These are phyloP conservation scores for Diutina ranongensis DNA, from an alignment of 1,139 yeast genomes.

Conservation along the genomic window DNA sequence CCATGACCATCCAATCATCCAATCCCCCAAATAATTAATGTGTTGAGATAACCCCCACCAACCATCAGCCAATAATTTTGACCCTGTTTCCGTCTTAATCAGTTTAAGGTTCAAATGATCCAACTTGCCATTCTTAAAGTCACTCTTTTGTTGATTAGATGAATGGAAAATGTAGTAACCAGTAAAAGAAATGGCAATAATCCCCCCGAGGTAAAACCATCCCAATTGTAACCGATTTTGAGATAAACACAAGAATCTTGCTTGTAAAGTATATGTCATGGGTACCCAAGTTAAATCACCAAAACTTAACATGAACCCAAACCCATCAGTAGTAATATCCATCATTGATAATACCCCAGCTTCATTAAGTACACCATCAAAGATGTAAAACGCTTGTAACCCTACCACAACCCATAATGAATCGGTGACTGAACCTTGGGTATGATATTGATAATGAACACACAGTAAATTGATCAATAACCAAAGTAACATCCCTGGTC, in stretches of 20 bases:
- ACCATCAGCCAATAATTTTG: conserved; percentile 74
- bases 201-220: conserved; percentile 17
- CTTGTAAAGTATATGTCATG: conserved; percentile 77
- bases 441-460: conserved; percentile 67
- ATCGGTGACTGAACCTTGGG: conserved; percentile 50
- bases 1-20: conserved; percentile 89
- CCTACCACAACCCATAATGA: conserved; percentile 59
- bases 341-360: conserved; percentile 87
- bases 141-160: conserved; percentile 75
- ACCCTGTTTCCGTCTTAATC: conserved; percentile 65
- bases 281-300: conserved; percentile 96
- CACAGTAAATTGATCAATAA: conserved; percentile 66
- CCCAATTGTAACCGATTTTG: conserved; percentile 51
- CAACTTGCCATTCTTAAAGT: conserved; percentile 70
- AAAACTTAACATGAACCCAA: conserved; percentile 90
- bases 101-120: conserved; percentile 42
- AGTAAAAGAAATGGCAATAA: conserved; percentile 30
- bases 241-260: conserved; percentile 60
- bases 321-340: conserved; percentile 92
- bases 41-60: conserved; percentile 97
- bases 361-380: conserved; percentile 90
- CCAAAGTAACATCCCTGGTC: conserved; percentile 93
- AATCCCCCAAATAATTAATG: conserved; percentile 90
- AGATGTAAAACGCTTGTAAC: conserved; percentile 70
- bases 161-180: conserved; percentile 82